Evolutionary conservation across 2,329 filamentous ascomycete species (phyloP).

Genomic region (Curvularia eragrostidis): DNA sequence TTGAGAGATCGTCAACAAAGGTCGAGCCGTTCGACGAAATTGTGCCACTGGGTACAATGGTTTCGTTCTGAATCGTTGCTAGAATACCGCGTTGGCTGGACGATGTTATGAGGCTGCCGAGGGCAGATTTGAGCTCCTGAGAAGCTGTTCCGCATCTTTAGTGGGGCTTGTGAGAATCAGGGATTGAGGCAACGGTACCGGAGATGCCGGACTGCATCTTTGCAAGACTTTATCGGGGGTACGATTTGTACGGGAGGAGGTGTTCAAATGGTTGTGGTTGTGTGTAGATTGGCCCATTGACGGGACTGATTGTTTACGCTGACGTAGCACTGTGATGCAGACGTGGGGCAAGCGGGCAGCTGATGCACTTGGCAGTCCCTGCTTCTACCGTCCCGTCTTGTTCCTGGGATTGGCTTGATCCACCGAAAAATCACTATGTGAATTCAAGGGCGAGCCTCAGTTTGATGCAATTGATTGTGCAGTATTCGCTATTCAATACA

Average conservation of each 20-base stretch:
- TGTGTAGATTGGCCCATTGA: background rate
- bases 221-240: background rate
- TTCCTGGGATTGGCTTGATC: background rate
- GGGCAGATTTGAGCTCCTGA: constrained; percentile 75
- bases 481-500: background rate
- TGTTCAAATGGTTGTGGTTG: background rate
- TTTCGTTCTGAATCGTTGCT: constrained; percentile 71
- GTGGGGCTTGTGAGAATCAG: constrained; percentile 5
- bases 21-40: constrained; percentile 59
- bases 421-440: background rate
- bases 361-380: constrained; percentile 14
- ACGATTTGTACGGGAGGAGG: background rate
- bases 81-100: constrained; percentile 71
- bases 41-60: constrained; percentile 66
- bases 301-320: constrained; percentile 13
- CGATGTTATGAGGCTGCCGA: constrained; percentile 71
- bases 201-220: constrained; percentile 82
- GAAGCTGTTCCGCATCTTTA: constrained; percentile 61
- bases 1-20: constrained; percentile 69
- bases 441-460: background rate
- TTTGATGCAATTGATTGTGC: background rate
- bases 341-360: constrained; percentile 32
- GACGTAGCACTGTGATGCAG: constrained; percentile 15
- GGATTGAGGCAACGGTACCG: constrained; percentile 55
- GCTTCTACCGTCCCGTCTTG: constrained; percentile 1